Base-by-base conservation (phyloP, 805 yeast species). In the Schwanniomyces pseudopolymorphus region DNA sequence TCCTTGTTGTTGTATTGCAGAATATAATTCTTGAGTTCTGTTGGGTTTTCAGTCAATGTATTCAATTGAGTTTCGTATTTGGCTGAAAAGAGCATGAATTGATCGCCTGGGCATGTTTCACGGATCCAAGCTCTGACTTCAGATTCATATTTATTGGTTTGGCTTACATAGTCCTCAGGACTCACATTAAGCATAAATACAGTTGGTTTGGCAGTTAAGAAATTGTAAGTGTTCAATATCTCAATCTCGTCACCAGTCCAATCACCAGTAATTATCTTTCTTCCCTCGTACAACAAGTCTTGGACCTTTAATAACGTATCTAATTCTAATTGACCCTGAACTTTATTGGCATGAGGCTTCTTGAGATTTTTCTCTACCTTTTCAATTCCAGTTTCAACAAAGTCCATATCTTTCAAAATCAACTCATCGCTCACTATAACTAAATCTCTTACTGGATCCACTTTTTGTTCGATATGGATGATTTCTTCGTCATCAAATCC, bases 131-230 rank as follows among this genome's bases (percentile, higher is more conserved):
- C 67, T 56, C 74, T 57, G 22, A 89, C 83, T 16, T 64, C 73
- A 1, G 60, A 54, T 40, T 75, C 55, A 61, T 80, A 79, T 60
- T 79, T 79, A 61, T 83, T 82, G 48, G 66, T 59, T 53, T 78
- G 73, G 36, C 71, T 57, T 11, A 79, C 63, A 61, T 78, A 89
- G 60, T 89, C 96, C 40, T 74, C 77, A 54, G 83, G 84, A 43
- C 83, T 83, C 16, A 88, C 83, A 58, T 90, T 90, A 49, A 89
- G 75, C 40, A 90, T 63, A 51, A 84, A 84, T 13, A 89, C 80
- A 1, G 91, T 82, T n/a, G 97, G 97, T 61, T 90, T 90, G 3
- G 96, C 90, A 1, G 96, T 89, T 42, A 90, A 67, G 42, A 90
- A 79, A 56, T 82, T 84, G 72, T 87, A 80, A 31, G 79, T 74